Evolutionary conservation across 148 eudicot species (phyloP), one percentile per base, ranked within the genome.

Genomic region (Rhododendron ferrugineum): DNA sequence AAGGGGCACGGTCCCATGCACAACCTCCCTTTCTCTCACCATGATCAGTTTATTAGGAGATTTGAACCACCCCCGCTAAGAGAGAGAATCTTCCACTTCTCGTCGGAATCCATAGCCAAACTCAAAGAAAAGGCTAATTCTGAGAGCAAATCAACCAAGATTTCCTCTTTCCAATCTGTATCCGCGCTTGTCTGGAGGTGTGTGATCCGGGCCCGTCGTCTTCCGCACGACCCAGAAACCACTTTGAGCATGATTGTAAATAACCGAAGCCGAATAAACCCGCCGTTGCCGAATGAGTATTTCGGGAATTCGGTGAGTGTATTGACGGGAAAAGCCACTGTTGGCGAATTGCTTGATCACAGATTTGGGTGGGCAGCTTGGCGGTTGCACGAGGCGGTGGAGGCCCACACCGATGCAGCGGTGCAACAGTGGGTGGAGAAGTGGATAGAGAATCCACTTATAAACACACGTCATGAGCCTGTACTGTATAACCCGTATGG

Each of bases 61-160:
- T 74, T 79, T 14, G 81, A 88, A 30, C 28, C 85, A 0, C 85
- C 90, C 11, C 37, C 14, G 4, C 26, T 86, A 0, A 86, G 81
- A 72, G 90, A 88, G 36, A 88, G 88, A 85, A 11, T 88, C 22
- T 88, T 88, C 79, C 86, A 88, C 49, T 83, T 86, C 75, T 86
- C 88, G 28, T 7, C 88, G 0, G 78, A 80, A 47, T 62, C 86
- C 11, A 26, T 86, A 8, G 82, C 82, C 14, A 88, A 58, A 80
- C 54, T 86, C 82, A 88, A 88, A 56, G 84, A 79, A 0, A 86
- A 81, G 80, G 90, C 90, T 15, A 88, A 86, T 62, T 36, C 34
- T 0, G 50, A 86, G 20, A 73, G 78, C 72, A 49, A 49, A 22
- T 16, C 78, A 40, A 86, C 3, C 78, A 84, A 80, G 30, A 88